A percentile compares a stretch with the other conserved stretches of the same genome.
These are phyloP conservation scores for Colletotrichum graminicola DNA, from an alignment of 2,329 filamentous ascomycete genomes.

Conservation along the genomic window DNA sequence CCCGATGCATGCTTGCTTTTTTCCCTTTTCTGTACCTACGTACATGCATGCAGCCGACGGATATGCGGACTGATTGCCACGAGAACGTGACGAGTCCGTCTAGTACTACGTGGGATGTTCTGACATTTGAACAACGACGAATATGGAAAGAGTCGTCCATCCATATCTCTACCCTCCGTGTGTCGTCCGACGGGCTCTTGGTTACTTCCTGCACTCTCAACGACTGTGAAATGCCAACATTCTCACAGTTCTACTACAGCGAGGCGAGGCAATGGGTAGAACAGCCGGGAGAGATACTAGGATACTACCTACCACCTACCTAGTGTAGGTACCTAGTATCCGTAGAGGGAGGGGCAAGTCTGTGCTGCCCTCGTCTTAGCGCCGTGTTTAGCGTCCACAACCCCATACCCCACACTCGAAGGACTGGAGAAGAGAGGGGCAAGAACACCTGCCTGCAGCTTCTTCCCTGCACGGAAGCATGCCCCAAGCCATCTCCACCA, in stretches of 20 bases:
- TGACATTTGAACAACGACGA: background rate
- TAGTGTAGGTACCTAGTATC: too few species aligned
- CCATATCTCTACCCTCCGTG: background rate
- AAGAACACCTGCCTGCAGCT: conserved; percentile 14
- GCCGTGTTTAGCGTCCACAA: conserved; percentile 27
- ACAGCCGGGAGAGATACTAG: conserved; percentile 2
- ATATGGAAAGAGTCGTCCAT: background rate
- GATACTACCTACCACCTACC: too few species aligned
- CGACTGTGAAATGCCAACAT: background rate
- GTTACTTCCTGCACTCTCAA: background rate
- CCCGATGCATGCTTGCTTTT: conserved; percentile 15
- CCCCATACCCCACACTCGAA: conserved; percentile 39
- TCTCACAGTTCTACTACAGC: background rate
- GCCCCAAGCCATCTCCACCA: conserved; percentile 34
- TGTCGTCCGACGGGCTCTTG: too few species aligned
- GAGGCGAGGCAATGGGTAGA: background rate
- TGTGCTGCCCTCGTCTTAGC: conserved; percentile 29
- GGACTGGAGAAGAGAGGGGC: conserved; percentile 25
- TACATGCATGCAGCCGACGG: conserved; percentile 6
- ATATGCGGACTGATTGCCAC: conserved; percentile 1
- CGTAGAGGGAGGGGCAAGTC: conserved; percentile 1
- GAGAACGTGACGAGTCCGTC: conserved; percentile 19
- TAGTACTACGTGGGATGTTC: background rate
- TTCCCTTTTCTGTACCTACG: background rate
- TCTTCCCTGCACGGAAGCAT: conserved; percentile 38